phyloP scores from a whole-genome alignment of 1,284 basidiomycete genomes.

The Erythrobasidium hasegawianum region DNA sequence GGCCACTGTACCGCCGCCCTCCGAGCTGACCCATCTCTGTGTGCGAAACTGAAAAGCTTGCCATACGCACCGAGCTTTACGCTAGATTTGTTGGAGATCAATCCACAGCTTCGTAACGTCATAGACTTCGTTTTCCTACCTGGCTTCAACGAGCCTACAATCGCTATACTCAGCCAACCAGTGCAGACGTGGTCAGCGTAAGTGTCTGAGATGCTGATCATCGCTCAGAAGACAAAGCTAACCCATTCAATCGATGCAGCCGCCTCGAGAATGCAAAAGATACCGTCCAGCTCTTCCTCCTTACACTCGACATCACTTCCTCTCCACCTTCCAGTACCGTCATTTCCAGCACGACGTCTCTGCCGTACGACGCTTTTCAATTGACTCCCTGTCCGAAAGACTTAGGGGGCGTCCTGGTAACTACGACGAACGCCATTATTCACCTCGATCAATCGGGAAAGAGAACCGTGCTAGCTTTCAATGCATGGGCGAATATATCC shows the following conservation, averaged over 20 bases:
- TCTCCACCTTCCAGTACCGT: slow-evolving; percentile 55
- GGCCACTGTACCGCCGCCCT: too few relatives aligned
- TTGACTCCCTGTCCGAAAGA: slow-evolving; percentile 72
- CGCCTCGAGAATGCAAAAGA: slow-evolving; percentile 78
- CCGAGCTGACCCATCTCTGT: neutral
- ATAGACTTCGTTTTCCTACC: slow-evolving; percentile 86
- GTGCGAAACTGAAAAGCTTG: too few relatives aligned
- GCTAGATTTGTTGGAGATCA: slow-evolving; percentile 62
- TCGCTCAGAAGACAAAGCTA: too few relatives aligned
- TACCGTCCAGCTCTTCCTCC: slow-evolving; percentile 73
- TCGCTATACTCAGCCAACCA: slow-evolving; percentile 82
- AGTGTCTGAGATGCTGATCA: neutral
- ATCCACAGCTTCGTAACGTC: slow-evolving; percentile 70
- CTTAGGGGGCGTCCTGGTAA: slow-evolving; percentile 80
- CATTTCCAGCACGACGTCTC: slow-evolving; percentile 69
- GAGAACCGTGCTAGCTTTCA: slow-evolving; percentile 68
- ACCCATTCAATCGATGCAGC: too few relatives aligned
- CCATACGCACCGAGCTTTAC: slow-evolving; percentile 70
- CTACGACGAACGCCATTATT: slow-evolving; percentile 74
- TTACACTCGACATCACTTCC: slow-evolving; percentile 79
- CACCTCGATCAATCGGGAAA: slow-evolving; percentile 86
- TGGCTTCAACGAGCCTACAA: slow-evolving; percentile 90
- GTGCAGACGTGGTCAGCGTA: slow-evolving; percentile 69
- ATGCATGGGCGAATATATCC: slow-evolving; percentile 65
- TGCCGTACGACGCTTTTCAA: slow-evolving; percentile 76